Evolutionary conservation across 768 basidiomycete species (phyloP), one percentile per base, ranked within the genome.

Genomic region (Tricholoma matsutake): DNA sequence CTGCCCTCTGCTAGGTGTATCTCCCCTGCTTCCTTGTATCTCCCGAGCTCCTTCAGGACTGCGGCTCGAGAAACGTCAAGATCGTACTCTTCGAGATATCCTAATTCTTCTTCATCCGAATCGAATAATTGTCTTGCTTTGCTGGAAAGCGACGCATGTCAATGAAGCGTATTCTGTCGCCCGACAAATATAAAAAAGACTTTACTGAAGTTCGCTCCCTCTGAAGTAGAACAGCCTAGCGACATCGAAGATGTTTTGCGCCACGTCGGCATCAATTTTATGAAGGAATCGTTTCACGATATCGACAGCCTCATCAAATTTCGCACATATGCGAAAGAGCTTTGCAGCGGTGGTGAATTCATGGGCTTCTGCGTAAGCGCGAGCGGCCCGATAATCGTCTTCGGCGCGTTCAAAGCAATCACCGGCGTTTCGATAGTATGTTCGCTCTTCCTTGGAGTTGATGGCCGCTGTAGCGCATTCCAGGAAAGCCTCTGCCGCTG

Each of bases 81-180:
- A 35, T 80, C 81, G 47, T 78, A 77, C 4, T 83, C 78, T 57
- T 86, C 81, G 16, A 86, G 74, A 60, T 84, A 90, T 37, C 81
- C 79, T n/a, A 86, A 63, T 18, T 77, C 76, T 20, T 86, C 83
- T 20, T 88, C 82, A 0, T 77, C 71, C 0, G 78, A 73, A 0
- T 73, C 61, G 60, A 90, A 90, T 3, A 89, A 67, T 6, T 70
- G 62, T 58, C 72, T 57, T 22, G 79, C 79, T 68, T 81, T 73
- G 20, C 88, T 88, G 63, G 13, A 51, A 34, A 39, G 28, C 11
- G 54, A 1, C 35, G 25, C 20, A 13, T 56, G 14, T 41, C 31
- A 41, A 49, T 20, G n/a, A 37, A 28, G 28, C n/a, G n/a, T 32
- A 5, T 32, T 53, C n/a, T 31, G 31, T 69, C 53, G 70, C 68